These are phyloP conservation scores for Myrmaecium sp. DNA, from an alignment of 2,329 filamentous ascomycete species.

Conservation along the genomic window DNA sequence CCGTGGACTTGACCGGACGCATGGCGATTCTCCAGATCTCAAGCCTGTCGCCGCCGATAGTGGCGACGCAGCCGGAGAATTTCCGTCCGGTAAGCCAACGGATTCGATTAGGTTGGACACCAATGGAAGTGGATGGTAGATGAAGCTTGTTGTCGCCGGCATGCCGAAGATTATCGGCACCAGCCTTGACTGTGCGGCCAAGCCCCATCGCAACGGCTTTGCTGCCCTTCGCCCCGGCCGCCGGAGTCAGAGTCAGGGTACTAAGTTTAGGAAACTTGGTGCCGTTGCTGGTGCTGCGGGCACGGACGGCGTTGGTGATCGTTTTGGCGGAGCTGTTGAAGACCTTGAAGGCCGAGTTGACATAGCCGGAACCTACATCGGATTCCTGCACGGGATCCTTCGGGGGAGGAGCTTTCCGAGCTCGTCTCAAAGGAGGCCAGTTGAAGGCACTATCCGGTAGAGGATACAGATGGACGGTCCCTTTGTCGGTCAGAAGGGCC, in stretches of 20 bases:
- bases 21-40: conserved; percentile 44
- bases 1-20: conserved; percentile 25
- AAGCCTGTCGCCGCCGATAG: conserved; percentile 48
- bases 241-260: conserved; percentile 22
- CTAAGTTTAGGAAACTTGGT: conserved; percentile 15
- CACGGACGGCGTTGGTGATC: conserved; percentile 22
- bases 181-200: conserved; percentile 50
- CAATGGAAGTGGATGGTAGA: conserved; percentile 39
- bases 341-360: conserved; percentile 18
- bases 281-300: conserved; percentile 13
- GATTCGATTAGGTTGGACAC: conserved; percentile 42
- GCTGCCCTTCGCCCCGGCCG: conserved; percentile 43
- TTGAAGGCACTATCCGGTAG: conserved; percentile 67
- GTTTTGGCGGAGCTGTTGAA: conserved; percentile 27
- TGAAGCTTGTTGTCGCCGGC: conserved; percentile 60
- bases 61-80: conserved; percentile 44
- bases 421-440: conserved; percentile 57
- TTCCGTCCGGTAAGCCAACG: conserved; percentile 47
- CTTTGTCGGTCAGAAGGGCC: conserved; percentile 81
- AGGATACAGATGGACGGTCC: conserved; percentile 87
- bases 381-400: conserved; percentile 4
- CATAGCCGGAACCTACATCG: conserved; percentile 1
- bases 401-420: conserved; percentile 13
- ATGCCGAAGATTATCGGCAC: conserved; percentile 54
- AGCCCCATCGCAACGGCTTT: conserved; percentile 58